Evolutionary conservation across 345 rosid species (phyloP), one percentile per base, ranked within the genome.

Genomic region (Boechera stricta): DNA sequence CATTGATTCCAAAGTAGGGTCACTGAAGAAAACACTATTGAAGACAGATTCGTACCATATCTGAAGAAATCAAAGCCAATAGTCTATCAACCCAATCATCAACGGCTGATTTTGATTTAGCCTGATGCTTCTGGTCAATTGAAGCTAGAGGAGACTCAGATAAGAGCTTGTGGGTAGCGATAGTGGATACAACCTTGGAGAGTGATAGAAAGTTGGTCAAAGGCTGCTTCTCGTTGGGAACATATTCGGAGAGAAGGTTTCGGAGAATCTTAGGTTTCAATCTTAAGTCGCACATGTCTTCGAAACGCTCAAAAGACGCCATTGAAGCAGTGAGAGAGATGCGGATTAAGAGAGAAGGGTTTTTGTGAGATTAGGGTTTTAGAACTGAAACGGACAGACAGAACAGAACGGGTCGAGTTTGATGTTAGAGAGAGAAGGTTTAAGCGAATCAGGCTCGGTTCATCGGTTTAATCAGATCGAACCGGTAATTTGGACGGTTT

Each of bases 31-130:
- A 36, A 35, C 36, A 35, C 48, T 4, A 10, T 15, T 42, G 21
- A 42, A 54, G 66, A 70, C 59, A 66, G 56, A 73, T 21, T 36
- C 6, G 48, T 86, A 90, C 89, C 97, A 82, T 81, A 59, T 85
- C 64, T 32, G 82, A 83, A 33, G 90, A 80, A 53, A 86, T 56
- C 8, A 95, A 81, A 10, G 69, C 35, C n/a, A 81, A 0, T 69
- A 92, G 73, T 42, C 89, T 80, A 12, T 77, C 71, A 57, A 83
- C 74, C 96, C 97, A 95, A 7, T 87, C 94, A 79, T 90, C 90
- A 35, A 92, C 84, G 35, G 94, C 90, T 13, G 89, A 85, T 63
- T 77, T 88, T 85, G 91, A 91, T 56, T 73, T 78, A 41, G 78
- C 59, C 1, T 70, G 60, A 33, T 69, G 70, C 77, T 88, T 88